These are phyloP conservation scores for Rhizoclosmatium globosum DNA, from an alignment of 192 early-diverging fungal genomes.

Conservation along the genomic window DNA sequence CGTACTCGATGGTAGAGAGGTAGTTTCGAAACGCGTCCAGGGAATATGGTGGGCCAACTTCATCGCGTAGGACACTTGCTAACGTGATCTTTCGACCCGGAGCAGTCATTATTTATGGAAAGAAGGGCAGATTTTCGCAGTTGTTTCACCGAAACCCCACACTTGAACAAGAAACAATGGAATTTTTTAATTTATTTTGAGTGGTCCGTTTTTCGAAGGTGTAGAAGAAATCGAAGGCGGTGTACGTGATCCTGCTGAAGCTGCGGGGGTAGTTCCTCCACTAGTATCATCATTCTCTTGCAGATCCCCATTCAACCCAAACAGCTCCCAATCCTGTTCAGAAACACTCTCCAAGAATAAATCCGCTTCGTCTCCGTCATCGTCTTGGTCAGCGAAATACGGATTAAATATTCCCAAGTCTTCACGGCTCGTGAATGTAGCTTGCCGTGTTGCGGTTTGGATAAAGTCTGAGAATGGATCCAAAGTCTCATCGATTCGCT, in stretches of 20 bases:
- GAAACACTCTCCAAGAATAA: neutral
- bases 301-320: neutral
- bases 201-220: neutral
- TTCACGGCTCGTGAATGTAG: neutral
- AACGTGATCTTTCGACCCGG: neutral
- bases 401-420: neutral
- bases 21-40: conserved; percentile 10
- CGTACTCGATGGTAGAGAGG: conserved; percentile 6
- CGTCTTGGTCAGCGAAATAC: neutral
- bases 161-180: neutral
- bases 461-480: neutral
- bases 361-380: neutral
- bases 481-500: neutral
- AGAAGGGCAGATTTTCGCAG: neutral
- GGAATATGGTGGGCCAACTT: conserved; percentile 15
- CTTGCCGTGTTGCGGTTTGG: neutral
- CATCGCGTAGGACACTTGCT: conserved; percentile 5
- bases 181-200: neutral
- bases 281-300: neutral
- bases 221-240: neutral
- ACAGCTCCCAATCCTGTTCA: neutral
- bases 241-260: neutral
- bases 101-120: neutral
- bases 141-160: too few relatives aligned
- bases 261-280: neutral